phyloP scores from a whole-genome alignment of 1,284 basidiomycete species.

The Cutaneotrichosporon sp. region DNA sequence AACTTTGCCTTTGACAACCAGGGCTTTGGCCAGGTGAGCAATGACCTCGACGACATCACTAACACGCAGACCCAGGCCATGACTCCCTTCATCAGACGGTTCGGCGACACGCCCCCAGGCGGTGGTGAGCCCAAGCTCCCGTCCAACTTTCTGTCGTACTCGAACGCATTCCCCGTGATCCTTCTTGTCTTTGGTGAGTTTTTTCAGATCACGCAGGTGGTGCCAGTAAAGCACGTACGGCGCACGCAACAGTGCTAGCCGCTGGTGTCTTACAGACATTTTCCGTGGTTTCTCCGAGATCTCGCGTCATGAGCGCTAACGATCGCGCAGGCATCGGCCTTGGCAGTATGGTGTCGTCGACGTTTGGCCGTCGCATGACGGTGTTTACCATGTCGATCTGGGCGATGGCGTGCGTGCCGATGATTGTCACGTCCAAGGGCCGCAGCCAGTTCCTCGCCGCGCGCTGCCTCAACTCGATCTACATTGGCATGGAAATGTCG shows the following conservation, averaged over 20 bases:
- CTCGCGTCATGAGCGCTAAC: too few relatives aligned
- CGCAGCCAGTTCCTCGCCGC: constrained; percentile 8
- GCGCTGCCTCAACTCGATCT: constrained; percentile 12
- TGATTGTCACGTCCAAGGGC: constrained; percentile 11
- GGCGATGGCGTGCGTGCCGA: constrained; percentile 8
- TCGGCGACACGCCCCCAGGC: constrained; percentile 4
- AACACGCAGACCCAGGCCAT: constrained; percentile 16
- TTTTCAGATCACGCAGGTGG: background rate
- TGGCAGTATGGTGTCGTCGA: constrained; percentile 9
- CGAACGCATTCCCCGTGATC: constrained; percentile 8
- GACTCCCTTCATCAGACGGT: constrained; percentile 9
- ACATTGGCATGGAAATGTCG: constrained; percentile 20
- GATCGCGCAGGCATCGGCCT: constrained; percentile 2
- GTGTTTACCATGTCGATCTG: constrained; percentile 16
- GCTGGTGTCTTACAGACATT: too few relatives aligned
- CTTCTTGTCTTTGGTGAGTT: constrained; percentile 1
- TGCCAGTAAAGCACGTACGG: too few relatives aligned
- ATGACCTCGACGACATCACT: background rate
- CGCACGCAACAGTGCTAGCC: too few relatives aligned
- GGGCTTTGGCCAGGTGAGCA: constrained; percentile 7
- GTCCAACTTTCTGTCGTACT: constrained; percentile 7
- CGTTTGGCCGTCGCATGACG: constrained; percentile 14
- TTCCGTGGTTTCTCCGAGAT: too few relatives aligned
- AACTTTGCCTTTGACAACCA: constrained; percentile 13
- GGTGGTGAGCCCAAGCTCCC: constrained; percentile 5